Conservation (phyloP, 1,284 basidiomycete genomes). For the Trametes sp. region DNA sequence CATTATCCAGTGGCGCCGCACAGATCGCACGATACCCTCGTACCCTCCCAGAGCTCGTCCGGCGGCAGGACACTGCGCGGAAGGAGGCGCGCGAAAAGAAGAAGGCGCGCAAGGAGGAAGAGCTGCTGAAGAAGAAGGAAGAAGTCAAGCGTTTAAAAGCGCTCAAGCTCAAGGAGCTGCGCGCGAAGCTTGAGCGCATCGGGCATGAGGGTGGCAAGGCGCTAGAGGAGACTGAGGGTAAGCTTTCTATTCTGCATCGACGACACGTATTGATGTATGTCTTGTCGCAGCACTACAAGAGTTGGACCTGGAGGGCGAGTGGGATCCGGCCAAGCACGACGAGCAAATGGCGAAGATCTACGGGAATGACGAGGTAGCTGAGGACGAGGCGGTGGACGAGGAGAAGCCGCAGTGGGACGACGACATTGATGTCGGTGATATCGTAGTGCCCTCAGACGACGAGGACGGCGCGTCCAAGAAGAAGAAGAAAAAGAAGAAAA, state of each 20-base stretch:
- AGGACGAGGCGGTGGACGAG: constrained; percentile 48
- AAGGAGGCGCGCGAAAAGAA: constrained; percentile 83
- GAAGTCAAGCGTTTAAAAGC: constrained; percentile 83
- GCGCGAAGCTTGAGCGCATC: constrained; percentile 76
- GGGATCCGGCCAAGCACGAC: constrained; percentile 84
- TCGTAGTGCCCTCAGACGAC: constrained; percentile 52
- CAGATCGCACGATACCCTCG: constrained; percentile 86
- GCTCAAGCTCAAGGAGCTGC: constrained; percentile 86
- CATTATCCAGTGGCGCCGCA: constrained; percentile 63
- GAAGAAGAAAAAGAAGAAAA: constrained; percentile 57
- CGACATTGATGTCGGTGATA: constrained; percentile 83
- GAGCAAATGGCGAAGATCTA: constrained; percentile 80
- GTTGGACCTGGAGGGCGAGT: constrained; percentile 82
- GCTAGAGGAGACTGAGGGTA: constrained; percentile 55
- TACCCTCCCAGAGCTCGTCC: constrained; percentile 70
- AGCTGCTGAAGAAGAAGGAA: constrained; percentile 78
- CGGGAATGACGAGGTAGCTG: constrained; percentile 57
- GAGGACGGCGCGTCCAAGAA: constrained; percentile 59
- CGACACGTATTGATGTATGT: background rate
- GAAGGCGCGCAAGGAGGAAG: constrained; percentile 82
- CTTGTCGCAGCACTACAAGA: constrained; percentile 61
- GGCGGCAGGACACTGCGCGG: constrained; percentile 80
- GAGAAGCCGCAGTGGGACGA: constrained; percentile 86
- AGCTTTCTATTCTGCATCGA: constrained; percentile 18
- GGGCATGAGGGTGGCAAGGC: constrained; percentile 68